These are phyloP conservation scores for Citrus unshiu DNA, from an alignment of 345 rosid genomes.

Conservation along the genomic window DNA sequence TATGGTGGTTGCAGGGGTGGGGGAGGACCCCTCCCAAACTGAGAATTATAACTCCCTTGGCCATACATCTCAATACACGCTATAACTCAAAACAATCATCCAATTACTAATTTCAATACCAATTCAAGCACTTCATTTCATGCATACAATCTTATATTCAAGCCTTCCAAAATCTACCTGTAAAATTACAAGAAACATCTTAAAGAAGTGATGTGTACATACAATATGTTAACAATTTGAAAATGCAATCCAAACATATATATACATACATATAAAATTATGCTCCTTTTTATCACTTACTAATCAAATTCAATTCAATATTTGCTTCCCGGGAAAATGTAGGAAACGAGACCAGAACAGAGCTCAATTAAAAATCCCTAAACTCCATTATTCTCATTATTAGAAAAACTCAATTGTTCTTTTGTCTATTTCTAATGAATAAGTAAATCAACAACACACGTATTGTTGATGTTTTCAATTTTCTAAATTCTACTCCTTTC, in stretches of 20 bases:
- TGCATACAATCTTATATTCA: background rate
- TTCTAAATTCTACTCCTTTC: background rate
- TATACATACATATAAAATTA: no score
- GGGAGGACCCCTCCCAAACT: conserved; percentile 31
- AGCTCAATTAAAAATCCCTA: conserved; percentile 4
- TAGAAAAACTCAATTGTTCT: background rate
- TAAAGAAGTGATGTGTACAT: background rate
- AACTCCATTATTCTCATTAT: background rate
- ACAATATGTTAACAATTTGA: background rate
- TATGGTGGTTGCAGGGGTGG: conserved; percentile 30
- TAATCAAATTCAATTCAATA: background rate
- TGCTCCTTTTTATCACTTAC: background rate
- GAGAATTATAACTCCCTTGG: conserved; percentile 34
- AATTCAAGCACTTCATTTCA: background rate
- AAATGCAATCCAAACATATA: background rate
- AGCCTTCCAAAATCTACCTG: conserved; percentile 4
- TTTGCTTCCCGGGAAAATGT: background rate
- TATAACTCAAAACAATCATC: background rate
- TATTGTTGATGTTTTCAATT: background rate
- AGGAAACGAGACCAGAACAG: background rate
- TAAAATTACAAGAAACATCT: background rate
- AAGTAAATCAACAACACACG: background rate
- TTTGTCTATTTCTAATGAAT: background rate
- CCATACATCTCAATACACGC: conserved; percentile 25
- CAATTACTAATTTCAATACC: background rate